phyloP scores from a whole-genome alignment of 306 rosid species.

The Casuarina glauca region DNA sequence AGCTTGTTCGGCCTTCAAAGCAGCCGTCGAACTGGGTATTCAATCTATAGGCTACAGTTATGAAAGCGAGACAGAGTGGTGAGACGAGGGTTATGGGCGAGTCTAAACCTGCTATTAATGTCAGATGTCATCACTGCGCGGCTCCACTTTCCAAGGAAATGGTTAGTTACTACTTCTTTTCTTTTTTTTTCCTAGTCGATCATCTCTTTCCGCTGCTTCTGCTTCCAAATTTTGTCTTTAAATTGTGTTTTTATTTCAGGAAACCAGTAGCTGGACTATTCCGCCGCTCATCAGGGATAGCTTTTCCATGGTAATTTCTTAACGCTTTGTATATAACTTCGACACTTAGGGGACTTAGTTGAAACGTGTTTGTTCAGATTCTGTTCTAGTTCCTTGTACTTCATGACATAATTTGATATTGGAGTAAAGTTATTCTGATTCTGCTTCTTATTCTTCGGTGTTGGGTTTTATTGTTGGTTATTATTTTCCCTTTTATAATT shows the following conservation, averaged over 20 bases:
- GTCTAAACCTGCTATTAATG: constrained; percentile 2
- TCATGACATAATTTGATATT: neutral
- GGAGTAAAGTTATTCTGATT: neutral
- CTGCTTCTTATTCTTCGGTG: neutral
- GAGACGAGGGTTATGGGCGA: constrained; percentile 15
- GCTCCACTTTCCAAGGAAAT: constrained; percentile 77
- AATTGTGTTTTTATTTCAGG: constrained; percentile 39
- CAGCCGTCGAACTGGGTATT: too few species aligned
- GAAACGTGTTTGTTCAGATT: neutral
- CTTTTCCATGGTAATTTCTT: constrained; percentile 72
- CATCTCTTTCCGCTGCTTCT: neutral
- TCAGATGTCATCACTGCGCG: constrained; percentile 81
- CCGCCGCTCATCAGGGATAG: constrained; percentile 74
- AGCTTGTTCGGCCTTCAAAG: too few species aligned
- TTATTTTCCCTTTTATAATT: neutral
- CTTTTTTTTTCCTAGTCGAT: neutral
- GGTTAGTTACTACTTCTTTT: constrained; percentile 30
- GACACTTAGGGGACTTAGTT: neutral
- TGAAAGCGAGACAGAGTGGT: neutral
- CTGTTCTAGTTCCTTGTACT: neutral
- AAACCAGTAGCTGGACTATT: constrained; percentile 74
- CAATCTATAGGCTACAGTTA: neutral
- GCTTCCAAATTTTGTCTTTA: neutral
- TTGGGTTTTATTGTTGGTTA: neutral
- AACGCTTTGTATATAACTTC: neutral